Evolutionary conservation across 2,329 filamentous ascomycete genomes (phyloP).

Genomic region (Diaporthe vaccinii): DNA sequence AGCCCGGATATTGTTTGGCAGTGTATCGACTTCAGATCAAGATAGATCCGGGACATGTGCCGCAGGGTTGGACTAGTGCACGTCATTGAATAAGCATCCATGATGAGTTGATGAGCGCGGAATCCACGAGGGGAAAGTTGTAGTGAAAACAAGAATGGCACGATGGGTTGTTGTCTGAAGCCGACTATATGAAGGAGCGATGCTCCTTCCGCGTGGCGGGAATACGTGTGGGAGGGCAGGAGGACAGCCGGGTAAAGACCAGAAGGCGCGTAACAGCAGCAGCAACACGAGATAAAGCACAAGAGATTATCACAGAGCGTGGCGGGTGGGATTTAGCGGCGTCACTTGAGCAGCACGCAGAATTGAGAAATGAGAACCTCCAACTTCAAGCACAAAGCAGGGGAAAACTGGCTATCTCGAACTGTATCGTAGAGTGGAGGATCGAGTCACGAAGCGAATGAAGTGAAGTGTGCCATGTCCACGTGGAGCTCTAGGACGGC

Average conservation of each 20-base stretch:
- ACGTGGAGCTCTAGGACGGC: neutral
- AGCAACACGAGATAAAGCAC: neutral
- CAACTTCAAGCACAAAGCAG: neutral
- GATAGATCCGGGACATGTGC: conserved; percentile 62
- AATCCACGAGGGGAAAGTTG: no score
- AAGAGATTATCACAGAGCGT: neutral
- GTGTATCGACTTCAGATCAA: conserved; percentile 61
- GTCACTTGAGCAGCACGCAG: conserved; percentile 2
- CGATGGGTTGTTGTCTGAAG: neutral
- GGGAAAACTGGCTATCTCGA: neutral
- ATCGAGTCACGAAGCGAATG: neutral
- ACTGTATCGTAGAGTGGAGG: neutral
- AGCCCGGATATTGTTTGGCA: conserved; percentile 52
- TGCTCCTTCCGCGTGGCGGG: neutral
- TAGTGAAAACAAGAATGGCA: neutral
- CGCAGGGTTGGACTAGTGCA: conserved; percentile 59
- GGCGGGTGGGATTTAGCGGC: neutral
- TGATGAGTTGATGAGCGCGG: conserved; percentile 42
- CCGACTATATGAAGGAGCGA: neutral
- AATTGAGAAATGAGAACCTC: neutral
- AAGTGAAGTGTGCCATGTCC: conserved; percentile 3
- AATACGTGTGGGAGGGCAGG: neutral
- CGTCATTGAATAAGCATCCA: conserved; percentile 68
- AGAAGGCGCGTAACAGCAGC: neutral
- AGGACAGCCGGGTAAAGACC: neutral